Evolutionary conservation across 345 rosid species (phyloP).

Genomic region (Euphorbia peplus): DNA sequence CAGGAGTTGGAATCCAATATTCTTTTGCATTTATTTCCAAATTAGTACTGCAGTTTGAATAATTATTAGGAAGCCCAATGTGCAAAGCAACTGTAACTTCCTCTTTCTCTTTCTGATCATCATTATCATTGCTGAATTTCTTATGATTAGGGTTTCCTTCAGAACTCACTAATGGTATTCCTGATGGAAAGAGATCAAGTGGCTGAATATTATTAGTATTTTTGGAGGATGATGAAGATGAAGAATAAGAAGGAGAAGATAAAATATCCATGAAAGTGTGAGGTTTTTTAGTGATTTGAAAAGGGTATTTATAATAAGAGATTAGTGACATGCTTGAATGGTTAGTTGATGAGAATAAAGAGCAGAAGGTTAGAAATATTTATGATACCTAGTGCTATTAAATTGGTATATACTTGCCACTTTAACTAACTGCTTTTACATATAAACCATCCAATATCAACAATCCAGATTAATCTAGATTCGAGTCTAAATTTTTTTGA

Average conservation of each 20-base stretch:
- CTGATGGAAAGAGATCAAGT: slow-evolving; percentile 50
- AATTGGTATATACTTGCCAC: no score
- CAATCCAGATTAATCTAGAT: no score
- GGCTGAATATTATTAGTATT: slow-evolving; percentile 31
- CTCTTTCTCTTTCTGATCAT: slow-evolving; percentile 16
- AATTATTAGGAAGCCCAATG: slow-evolving; percentile 64
- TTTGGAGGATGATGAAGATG: slow-evolving; percentile 16
- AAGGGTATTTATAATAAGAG: slow-evolving; percentile 27
- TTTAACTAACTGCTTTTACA: no score
- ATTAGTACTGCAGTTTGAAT: slow-evolving; percentile 11
- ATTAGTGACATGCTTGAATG: slow-evolving; percentile 17
- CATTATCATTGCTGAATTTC: slow-evolving; percentile 5
- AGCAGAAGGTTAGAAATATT: background rate
- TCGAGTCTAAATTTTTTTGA: no score
- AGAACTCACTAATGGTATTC: slow-evolving; percentile 22
- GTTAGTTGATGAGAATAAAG: slow-evolving; percentile 30
- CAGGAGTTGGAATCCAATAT: slow-evolving; percentile 81
- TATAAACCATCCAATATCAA: no score
- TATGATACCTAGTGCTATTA: no score
- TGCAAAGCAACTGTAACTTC: slow-evolving; percentile 61
- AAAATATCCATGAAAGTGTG: background rate
- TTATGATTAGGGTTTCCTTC: slow-evolving; percentile 29
- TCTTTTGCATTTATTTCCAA: slow-evolving; percentile 30
- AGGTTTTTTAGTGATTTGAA: slow-evolving; percentile 3
- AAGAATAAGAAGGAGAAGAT: slow-evolving; percentile 30